Base-by-base conservation (phyloP, 352 stramenopile species). In the Globisporangium canariense region DNA sequence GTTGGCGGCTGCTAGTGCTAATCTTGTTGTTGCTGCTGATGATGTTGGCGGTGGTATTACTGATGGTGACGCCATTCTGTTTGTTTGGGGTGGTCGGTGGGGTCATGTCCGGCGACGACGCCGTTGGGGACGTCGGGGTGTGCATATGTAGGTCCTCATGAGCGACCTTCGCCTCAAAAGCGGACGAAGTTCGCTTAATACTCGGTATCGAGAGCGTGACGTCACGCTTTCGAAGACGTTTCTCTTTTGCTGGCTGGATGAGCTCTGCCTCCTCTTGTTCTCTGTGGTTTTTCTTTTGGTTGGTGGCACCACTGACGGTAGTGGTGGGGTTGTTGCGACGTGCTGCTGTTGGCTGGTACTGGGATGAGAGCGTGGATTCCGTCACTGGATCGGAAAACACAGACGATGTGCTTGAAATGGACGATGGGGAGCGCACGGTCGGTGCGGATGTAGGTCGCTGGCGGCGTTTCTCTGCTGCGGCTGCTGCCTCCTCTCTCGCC, bases 101-200 rank as follows among this genome's bases (percentile, higher is more conserved):
- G 5, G 77, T 83, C 59, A 81, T 70, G 38, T 82, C 78, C 0
- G 78, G 81, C 0, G 78, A 81, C 20, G 82, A 90, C 0, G 77
- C 75, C 38, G 83, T 88, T 20, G 81, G 78, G 6, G 78, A 87
- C 46, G 78, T 88, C 5, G 74, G 70, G 6, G 74, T 62, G 32
- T 77, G 66, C 14, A 77, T 71, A 16, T 64, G 34, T 8, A 69
- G 22, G 40, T 67, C 30, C 22, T 62, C n/a, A 25, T 53, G 58
- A 6, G 28, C 14, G 30, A 55, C 28, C 25, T 61, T 61, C 28
- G 41, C 28, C 51, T 43, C 51, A 30, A 41, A 58, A 11, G 51
- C 4, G 28, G 30, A 41, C 28, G 51, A 43, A 13, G 11, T 20
- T 28, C 72, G 64, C 53, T 78, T 66, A 14, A 71, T 40, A 1